Base-by-base conservation (phyloP, 2,329 filamentous ascomycete species). In the Penicillium sp. region DNA sequence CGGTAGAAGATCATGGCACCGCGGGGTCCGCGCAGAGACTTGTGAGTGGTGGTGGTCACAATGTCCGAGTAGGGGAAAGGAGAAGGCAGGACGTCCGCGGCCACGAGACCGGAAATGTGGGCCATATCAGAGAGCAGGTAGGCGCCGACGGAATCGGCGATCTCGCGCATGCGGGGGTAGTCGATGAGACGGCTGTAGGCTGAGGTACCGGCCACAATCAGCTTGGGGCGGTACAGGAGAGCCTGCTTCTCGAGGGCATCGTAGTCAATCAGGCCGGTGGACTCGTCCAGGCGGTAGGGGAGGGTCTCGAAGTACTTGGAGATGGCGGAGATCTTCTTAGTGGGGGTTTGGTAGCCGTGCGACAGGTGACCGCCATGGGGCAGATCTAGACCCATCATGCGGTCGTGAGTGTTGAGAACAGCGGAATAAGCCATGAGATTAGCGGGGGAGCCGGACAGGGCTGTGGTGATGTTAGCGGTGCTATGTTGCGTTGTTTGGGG, bases 1-100 rank as follows among this genome's bases (percentile, higher is more conserved):
- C 95, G 92, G 89, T 93, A 99, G 87, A 99, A 99, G 83, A 99
- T 99, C 95, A 99, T 99, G 77, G 95, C 95, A 75, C 95, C 95
- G 78, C 95, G 92, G 62, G 95, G 95, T 62, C 95, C 95, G 80
- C 95, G 93, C 70, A 99, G 90, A 58, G 93, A 97, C 87, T 99
- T 99, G 88, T 99, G 95, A 51, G 95, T 99, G 65, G 95, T 99
- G 65, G 95, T 99, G 65, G 95, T 99, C 71, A 99, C 95, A 60
- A 99, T 90, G 76, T 99, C 95, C 68, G 95, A 94, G 79, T 96
- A 84, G 66, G 87, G 84, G 83, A 99, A 99, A 48, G 95, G 95
- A 52, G 92, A 93, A 65, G 93, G 92, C 75, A 98, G 95, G 70
- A 97, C 95, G 71, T 89, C 91, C 63, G 93, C 92, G 54, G 95